phyloP scores from a whole-genome alignment of 768 basidiomycete genomes.

The Phanerochaete carnosa region DNA sequence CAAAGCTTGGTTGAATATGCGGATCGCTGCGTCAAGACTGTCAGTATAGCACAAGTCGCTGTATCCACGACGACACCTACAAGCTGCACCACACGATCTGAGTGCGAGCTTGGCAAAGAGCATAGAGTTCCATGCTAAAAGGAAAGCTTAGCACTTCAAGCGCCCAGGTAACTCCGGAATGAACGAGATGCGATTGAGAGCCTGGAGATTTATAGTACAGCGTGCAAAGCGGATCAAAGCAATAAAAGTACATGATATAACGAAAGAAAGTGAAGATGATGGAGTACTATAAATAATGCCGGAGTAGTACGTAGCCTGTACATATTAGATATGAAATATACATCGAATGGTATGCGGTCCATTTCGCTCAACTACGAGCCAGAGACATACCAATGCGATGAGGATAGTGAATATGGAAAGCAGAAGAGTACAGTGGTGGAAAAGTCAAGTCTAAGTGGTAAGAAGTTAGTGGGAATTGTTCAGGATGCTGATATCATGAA shows the following conservation, averaged over 20 bases:
- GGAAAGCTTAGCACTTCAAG: background rate
- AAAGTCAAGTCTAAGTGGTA: background rate
- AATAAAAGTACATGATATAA: background rate
- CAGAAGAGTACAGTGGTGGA: background rate
- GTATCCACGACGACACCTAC: no score
- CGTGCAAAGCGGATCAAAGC: background rate
- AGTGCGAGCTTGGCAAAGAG: background rate
- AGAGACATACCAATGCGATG: background rate
- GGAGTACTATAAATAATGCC: background rate
- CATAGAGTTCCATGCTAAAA: slow-evolving; percentile 1
- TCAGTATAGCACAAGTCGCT: no score
- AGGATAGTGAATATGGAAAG: background rate
- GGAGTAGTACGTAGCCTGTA: background rate
- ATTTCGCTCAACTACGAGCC: background rate
- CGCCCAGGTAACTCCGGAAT: background rate
- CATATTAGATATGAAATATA: slow-evolving; percentile 4
- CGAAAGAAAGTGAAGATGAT: background rate
- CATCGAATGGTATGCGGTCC: background rate
- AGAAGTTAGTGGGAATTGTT: background rate
- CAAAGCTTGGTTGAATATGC: background rate
- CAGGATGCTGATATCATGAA: background rate
- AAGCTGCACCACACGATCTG: background rate
- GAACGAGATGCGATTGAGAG: background rate
- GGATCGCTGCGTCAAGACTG: background rate
- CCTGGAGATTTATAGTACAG: background rate